Conservation (phyloP, 768 basidiomycete genomes). For the Coprinellus micaceus region DNA sequence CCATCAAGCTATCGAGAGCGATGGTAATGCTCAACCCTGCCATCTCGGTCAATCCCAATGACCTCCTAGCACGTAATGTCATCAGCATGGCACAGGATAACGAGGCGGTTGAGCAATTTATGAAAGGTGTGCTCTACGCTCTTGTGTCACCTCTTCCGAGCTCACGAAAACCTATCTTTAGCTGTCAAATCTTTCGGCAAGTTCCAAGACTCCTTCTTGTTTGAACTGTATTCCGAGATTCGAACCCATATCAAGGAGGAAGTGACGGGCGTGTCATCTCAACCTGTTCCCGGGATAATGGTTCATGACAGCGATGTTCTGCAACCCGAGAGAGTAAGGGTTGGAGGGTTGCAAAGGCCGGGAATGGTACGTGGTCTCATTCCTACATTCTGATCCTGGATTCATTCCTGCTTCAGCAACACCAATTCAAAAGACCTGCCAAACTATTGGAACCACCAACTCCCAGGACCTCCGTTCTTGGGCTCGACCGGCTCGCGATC, state of each 20-base stretch:
- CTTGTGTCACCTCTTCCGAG: not conserved
- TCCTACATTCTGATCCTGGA: no score
- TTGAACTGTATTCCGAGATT: constrained; percentile 78
- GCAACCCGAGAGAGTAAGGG: constrained; percentile 71
- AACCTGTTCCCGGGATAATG: constrained; percentile 71
- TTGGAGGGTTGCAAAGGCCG: constrained; percentile 73
- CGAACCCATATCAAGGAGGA: constrained; percentile 67
- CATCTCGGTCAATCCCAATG: constrained; percentile 50
- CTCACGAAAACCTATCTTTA: constrained; percentile 20
- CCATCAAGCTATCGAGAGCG: constrained; percentile 75
- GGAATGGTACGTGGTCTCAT: constrained; percentile 62
- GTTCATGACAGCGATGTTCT: constrained; percentile 80
- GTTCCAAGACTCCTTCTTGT: constrained; percentile 75
- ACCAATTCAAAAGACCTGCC: constrained; percentile 76
- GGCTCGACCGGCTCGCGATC: constrained; percentile 82
- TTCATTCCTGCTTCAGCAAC: constrained; percentile 44
- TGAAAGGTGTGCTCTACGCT: constrained; percentile 48
- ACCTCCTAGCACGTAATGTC: constrained; percentile 73
- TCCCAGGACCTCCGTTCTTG: constrained; percentile 75
- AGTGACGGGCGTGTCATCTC: constrained; percentile 46
- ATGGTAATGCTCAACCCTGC: constrained; percentile 64
- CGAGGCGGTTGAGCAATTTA: constrained; percentile 52
- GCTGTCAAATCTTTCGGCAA: constrained; percentile 83
- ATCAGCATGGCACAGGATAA: constrained; percentile 78
- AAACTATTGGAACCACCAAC: constrained; percentile 73